Base-by-base conservation (phyloP, 306 rosid species). In the Sophora flavescens region DNA sequence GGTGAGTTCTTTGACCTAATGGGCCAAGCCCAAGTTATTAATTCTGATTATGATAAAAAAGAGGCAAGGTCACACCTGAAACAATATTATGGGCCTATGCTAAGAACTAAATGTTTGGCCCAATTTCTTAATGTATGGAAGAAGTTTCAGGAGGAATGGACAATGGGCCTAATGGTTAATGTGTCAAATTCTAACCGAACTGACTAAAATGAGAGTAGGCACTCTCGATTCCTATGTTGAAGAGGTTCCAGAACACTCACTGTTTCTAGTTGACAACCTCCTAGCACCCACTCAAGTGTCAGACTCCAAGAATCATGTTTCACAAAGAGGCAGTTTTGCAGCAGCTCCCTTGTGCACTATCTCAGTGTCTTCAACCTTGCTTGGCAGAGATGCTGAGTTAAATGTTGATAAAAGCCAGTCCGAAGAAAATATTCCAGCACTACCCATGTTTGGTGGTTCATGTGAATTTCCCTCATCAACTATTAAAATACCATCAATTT, bases 391-490 rank as follows among this genome's bases (percentile, higher is more conserved):
- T 66, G 28, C 76, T 1, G 81, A 79, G 59, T 68, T 59, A 44
- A 68, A 67, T 72, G 56, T 30, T 71, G 79, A 50, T 77, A 84
- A 80, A 77, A 88, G 75, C 63, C 83, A 70, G 81, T 75, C 80
- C 26, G 74, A 77, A 70, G 87, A 78, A 63, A 82, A 76, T 47
- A 54, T 42, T 71, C 48, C 76, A 30, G 78, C 83, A 17, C 57
- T 56, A 51, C 71, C 87, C 9, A 45, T 77, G 22, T 79, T 66
- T 73, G 76, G 85, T n/a, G 52, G 77, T 70, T 81, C 90, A 32
- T 11, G 33, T 80, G 81, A 80, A 38, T 81, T 87, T 70, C 45
- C 78, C 8, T 63, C 78, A 35, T 72, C 52, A 12, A 26, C 65
- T 36, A 63, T 42, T 58, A 38, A 66, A 70, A 60, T 84, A 9